Base-by-base conservation (phyloP, 257 asterid genomes). In the Gentiana straminea region DNA sequence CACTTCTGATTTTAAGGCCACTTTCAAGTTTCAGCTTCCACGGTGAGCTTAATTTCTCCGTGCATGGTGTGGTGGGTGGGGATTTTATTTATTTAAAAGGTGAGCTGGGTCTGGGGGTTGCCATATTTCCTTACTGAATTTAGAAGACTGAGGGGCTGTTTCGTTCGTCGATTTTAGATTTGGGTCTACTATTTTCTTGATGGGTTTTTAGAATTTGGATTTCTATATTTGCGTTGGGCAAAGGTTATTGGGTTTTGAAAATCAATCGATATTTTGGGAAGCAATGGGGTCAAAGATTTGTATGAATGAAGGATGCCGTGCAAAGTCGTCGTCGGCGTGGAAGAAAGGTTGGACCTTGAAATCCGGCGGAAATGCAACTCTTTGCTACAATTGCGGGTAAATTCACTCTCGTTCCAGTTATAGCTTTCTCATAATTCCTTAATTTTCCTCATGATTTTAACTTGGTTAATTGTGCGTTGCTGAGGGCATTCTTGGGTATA, bases 281-380 rank as follows among this genome's bases (percentile, higher is more conserved):
- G 47, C 58, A 75, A 92, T 92, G 99, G 93, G 86, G 79, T 69
- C 91, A 52, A 81, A 71, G 73, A 78, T 69, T 77, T 92, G 99
- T 87, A 86, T 86, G 97, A 92, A 86, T 57, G 44, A 39, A 39
- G 44, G 8, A 39, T 39, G 6, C 44, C 44, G 6, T 3, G 44
- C 44, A 3, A 39, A 39, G 44, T 39, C 44, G 44, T 39, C 44
- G 4, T 39, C 44, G 44, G 8, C 4, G 8, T 39, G 44, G 44
- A 39, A 39, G 44, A 39, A 39, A 39, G 44, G 6, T 39, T 4
- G 44, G 44, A 39, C 44, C 8, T 7, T 3, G 8, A 39, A 39
- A 39, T 39, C 4, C 44, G 44, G 8, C 8, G 44, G 8, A 39
- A 7, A 39, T 39, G 44, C 44, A 39, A 39, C 44, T 7, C 44